phyloP scores from a whole-genome alignment of 192 early-diverging fungal genomes.

The Coemansia sp. region DNA sequence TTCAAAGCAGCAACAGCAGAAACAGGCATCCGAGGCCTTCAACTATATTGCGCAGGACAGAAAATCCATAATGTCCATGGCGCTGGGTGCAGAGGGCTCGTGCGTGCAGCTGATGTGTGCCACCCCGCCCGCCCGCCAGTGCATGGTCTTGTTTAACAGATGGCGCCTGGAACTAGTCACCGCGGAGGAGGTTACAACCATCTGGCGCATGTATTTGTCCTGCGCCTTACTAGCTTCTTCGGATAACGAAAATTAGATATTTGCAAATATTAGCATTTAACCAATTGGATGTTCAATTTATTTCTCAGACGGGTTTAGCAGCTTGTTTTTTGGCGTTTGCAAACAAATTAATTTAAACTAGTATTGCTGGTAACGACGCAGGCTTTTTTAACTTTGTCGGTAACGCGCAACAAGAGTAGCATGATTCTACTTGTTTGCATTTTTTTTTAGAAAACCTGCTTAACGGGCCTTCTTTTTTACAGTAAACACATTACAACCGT shows the following conservation, averaged over 20 bases:
- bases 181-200: slow-evolving; percentile 29
- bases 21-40: slow-evolving; percentile 32
- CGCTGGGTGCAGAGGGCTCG: slow-evolving; percentile 8
- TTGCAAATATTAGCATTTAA: too few relatives aligned
- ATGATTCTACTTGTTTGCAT: too few relatives aligned
- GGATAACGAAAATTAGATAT: slow-evolving; percentile 10
- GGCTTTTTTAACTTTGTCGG: too few relatives aligned
- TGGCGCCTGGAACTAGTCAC: slow-evolving; percentile 46
- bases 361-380: too few relatives aligned
- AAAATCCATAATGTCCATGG: slow-evolving; percentile 11
- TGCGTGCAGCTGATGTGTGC: slow-evolving; percentile 50
- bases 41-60: slow-evolving; percentile 31
- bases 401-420: too few relatives aligned
- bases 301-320: too few relatives aligned
- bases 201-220: slow-evolving; percentile 52
- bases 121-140: slow-evolving; percentile 34
- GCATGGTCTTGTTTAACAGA: slow-evolving; percentile 20
- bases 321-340: too few relatives aligned
- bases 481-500: too few relatives aligned
- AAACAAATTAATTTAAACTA: too few relatives aligned
- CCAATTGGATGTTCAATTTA: too few relatives aligned
- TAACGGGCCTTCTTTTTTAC: too few relatives aligned
- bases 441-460: too few relatives aligned
- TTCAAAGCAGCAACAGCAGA: slow-evolving; percentile 11
- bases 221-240: slow-evolving; percentile 42